These are phyloP conservation scores for Casaregolazyma lundiana DNA, from an alignment of 1,139 yeast species.

Conservation along the genomic window DNA sequence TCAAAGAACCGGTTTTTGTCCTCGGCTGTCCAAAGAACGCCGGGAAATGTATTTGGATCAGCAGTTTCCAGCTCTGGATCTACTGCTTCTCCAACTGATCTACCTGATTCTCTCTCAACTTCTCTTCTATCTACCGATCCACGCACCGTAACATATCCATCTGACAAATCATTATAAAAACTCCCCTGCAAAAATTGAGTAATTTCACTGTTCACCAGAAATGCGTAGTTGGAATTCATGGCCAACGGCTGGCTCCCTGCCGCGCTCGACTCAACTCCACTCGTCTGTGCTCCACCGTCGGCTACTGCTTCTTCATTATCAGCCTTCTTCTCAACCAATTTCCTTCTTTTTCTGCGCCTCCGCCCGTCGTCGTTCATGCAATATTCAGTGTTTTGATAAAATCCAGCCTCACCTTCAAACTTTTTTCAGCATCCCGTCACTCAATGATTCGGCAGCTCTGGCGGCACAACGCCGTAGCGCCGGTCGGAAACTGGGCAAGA, in stretches of 20 bases:
- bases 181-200: slow-evolving; percentile 17
- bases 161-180: neutral
- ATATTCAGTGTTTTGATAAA: neutral
- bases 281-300: too few relatives aligned
- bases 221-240: slow-evolving; percentile 12
- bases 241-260: neutral
- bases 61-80: neutral
- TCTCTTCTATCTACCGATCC: slow-evolving; percentile 1
- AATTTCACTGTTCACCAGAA: slow-evolving; percentile 18
- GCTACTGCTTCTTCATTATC: neutral
- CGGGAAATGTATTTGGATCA: slow-evolving; percentile 20
- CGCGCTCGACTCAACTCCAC: too few relatives aligned
- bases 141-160: neutral
- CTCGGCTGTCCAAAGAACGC: slow-evolving; percentile 38
- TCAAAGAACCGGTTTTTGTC: slow-evolving; percentile 43
- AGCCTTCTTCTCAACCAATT: neutral
- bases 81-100: slow-evolving; percentile 3
- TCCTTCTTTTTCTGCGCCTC: slow-evolving; percentile 1
- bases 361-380: neutral
- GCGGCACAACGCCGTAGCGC: neutral
- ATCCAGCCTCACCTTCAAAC: neutral
- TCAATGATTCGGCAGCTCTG: neutral
- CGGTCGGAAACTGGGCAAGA: neutral
- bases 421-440: neutral
- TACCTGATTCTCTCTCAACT: neutral